These are phyloP conservation scores for Nicotiana attenuata DNA, from an alignment of 257 asterid species.

Conservation along the genomic window DNA sequence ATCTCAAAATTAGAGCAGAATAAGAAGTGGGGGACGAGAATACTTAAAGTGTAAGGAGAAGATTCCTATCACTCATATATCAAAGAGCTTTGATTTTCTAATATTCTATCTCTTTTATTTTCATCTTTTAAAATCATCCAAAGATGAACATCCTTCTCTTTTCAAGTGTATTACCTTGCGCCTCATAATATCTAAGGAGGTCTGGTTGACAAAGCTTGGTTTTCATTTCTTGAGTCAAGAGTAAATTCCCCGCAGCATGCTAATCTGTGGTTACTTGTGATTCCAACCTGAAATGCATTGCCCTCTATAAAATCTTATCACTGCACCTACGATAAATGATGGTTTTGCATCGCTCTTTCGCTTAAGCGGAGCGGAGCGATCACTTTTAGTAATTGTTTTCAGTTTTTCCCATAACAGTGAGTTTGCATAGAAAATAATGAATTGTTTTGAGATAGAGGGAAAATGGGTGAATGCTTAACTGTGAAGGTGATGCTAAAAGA, in stretches of 20 bases:
- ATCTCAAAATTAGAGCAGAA: background rate
- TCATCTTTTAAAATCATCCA: background rate
- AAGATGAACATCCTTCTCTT: background rate
- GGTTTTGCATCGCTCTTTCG: background rate
- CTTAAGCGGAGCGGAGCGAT: background rate
- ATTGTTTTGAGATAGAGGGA: no score
- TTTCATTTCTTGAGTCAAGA: background rate
- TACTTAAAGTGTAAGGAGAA: background rate
- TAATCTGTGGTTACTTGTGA: no score
- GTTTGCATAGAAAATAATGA: background rate
- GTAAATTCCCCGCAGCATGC: background rate
- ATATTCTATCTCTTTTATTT: background rate
- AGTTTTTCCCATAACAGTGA: background rate
- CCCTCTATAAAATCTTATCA: no score
- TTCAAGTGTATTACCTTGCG: background rate
- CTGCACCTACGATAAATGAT: background rate
- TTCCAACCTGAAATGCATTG: background rate
- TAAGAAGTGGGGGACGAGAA: background rate
- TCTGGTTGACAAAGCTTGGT: background rate
- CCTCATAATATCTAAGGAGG: background rate
- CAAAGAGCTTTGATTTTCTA: background rate
- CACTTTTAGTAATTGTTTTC: background rate
- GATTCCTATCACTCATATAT: no score
- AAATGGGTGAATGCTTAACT: background rate
- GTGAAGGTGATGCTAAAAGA: background rate